These are phyloP conservation scores for Alectoria sarmentosa DNA, from an alignment of 495 filamentous ascomycete genomes.

Conservation along the genomic window DNA sequence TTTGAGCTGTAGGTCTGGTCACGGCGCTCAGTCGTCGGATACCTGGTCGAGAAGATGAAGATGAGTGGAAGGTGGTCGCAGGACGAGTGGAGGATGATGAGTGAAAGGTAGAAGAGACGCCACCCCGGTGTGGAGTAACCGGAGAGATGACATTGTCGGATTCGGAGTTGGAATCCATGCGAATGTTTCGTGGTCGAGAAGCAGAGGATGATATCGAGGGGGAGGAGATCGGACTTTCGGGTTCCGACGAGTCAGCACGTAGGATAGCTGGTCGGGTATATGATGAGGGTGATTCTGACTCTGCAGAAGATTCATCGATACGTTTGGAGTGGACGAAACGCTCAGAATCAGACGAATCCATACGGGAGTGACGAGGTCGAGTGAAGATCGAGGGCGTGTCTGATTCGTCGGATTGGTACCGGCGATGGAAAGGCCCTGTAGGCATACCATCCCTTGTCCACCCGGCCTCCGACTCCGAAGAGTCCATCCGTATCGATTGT, in stretches of 20 bases:
- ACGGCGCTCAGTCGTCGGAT: background rate
- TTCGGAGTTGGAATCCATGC: conserved; percentile 7
- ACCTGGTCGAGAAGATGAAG: background rate
- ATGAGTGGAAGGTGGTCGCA: conserved; percentile 3
- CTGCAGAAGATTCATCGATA: conserved; percentile 7
- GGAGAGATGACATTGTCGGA: conserved; percentile 5
- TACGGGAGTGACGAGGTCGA: conserved; percentile 10
- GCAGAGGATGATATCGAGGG: conserved; percentile 1
- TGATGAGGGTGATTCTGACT: conserved; percentile 8
- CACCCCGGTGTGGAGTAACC: background rate
- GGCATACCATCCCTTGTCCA: conserved; percentile 17
- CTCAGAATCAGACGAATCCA: conserved; percentile 15
- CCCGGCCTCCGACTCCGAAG: conserved; percentile 20
- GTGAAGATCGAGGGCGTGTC: background rate
- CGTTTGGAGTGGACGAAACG: conserved; percentile 3
- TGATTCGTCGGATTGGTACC: conserved; percentile 15
- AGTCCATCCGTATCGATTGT: background rate
- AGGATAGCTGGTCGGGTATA: background rate
- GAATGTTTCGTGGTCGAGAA: background rate
- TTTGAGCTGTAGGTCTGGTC: background rate
- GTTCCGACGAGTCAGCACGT: conserved; percentile 5
- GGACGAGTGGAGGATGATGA: background rate
- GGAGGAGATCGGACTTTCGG: conserved; percentile 4
- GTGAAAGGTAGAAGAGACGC: conserved; percentile 10
- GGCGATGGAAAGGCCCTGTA: conserved; percentile 7